A percentile compares a stretch with the other conserved stretches of the same genome.
Conservation (phyloP, 208 protist genomes). For the Angomonas deanei region DNA sequence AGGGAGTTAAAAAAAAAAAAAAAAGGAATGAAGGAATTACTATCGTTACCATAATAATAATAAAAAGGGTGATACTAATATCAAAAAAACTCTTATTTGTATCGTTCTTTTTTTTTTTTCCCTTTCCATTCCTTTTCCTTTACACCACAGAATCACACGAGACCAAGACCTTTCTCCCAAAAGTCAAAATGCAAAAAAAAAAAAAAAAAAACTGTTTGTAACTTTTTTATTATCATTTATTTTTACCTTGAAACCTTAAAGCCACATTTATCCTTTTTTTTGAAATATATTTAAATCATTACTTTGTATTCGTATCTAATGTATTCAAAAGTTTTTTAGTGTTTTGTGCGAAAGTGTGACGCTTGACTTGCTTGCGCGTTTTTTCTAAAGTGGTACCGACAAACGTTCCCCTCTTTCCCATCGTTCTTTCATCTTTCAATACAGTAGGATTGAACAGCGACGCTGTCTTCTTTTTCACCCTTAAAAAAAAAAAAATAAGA, state of each 20-base stretch:
- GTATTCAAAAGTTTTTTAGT: too few relatives aligned
- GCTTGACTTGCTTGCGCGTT: too few relatives aligned
- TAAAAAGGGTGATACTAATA: neutral
- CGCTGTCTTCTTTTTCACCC: slow-evolving; percentile 4
- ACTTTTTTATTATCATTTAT: neutral
- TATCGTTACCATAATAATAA: neutral
- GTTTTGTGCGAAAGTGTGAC: too few relatives aligned
- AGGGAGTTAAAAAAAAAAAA: neutral
- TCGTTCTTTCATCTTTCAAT: slow-evolving; percentile 1
- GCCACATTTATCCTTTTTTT: neutral
- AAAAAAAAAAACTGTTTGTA: neutral
- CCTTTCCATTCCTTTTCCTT: too few relatives aligned
- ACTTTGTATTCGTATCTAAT: too few relatives aligned
- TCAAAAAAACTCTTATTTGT: slow-evolving; percentile 4
- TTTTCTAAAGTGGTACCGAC: too few relatives aligned
- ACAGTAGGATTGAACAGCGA: neutral
- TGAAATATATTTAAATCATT: too few relatives aligned
- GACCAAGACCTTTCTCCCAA: too few relatives aligned
- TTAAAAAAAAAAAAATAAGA: slow-evolving; percentile 17
- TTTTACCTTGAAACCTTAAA: neutral
- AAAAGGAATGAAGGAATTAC: neutral
- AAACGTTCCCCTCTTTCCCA: neutral
- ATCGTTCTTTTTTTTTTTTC: neutral
- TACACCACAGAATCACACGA: too few relatives aligned
- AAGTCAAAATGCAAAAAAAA: neutral